Percentiles rank a stretch among this genome's conserved stretches.
Conservation (phyloP, 2,329 filamentous ascomycete species). For the Talaromyces pinophilus region DNA sequence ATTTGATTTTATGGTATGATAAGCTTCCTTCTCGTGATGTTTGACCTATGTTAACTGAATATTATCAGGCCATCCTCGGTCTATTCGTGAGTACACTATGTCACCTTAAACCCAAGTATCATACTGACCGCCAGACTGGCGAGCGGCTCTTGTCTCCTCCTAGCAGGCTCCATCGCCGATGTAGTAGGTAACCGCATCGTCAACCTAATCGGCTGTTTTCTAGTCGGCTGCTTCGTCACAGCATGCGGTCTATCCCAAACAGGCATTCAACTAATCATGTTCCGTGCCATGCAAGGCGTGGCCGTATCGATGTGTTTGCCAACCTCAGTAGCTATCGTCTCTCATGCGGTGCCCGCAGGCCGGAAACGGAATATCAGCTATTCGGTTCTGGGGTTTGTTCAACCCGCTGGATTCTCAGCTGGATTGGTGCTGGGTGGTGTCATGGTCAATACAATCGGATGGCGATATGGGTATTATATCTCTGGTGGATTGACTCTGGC, state of each 20-base stretch:
- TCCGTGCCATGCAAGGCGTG: slow-evolving; percentile 48
- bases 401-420: slow-evolving; percentile 53
- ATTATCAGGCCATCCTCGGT: slow-evolving; percentile 18
- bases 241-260: slow-evolving; percentile 43
- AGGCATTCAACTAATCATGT: slow-evolving; percentile 47
- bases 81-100: slow-evolving; percentile 16
- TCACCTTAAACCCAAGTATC: slow-evolving; percentile 37
- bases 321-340: slow-evolving; percentile 51
- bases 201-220: slow-evolving; percentile 48
- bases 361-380: slow-evolving; percentile 53
- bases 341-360: slow-evolving; percentile 47
- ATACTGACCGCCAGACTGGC: slow-evolving; percentile 18
- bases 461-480: slow-evolving; percentile 49
- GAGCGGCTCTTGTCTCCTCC: slow-evolving; percentile 49
- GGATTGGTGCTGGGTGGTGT: slow-evolving; percentile 54
- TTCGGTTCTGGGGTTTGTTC: slow-evolving; percentile 50
- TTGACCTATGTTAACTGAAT: background rate
- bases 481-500: slow-evolving; percentile 23
- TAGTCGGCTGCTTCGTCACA: slow-evolving; percentile 45
- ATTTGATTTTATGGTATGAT: slow-evolving; percentile 21
- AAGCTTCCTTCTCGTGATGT: background rate
- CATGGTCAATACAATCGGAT: slow-evolving; percentile 49
- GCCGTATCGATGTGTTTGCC: slow-evolving; percentile 51
- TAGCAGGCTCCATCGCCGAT: slow-evolving; percentile 53
- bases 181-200: slow-evolving; percentile 49